Conservation (phyloP, 768 basidiomycete genomes). For the Mycena amicta region DNA sequence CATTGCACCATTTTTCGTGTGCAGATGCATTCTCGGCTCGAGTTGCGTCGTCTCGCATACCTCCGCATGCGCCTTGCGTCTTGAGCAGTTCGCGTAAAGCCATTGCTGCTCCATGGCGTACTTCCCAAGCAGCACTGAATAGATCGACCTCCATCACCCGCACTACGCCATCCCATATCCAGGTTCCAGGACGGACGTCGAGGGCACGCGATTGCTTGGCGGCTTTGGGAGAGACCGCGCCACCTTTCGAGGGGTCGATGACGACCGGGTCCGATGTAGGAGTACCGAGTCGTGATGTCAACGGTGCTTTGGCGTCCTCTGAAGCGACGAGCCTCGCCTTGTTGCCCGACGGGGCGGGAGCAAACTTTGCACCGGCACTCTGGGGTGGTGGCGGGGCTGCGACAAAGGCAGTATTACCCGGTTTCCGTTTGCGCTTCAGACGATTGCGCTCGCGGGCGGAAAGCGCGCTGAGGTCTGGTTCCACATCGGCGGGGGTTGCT, state of each 20-base stretch:
- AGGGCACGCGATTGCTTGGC: conserved; percentile 78
- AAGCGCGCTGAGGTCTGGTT: conserved; percentile 56
- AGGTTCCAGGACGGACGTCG: conserved; percentile 71
- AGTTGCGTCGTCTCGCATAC: conserved; percentile 68
- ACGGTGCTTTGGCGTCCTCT: conserved; percentile 51
- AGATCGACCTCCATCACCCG: conserved; percentile 81
- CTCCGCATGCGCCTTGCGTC: conserved; percentile 78
- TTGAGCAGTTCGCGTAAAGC: conserved; percentile 88
- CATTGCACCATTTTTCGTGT: conserved; percentile 90
- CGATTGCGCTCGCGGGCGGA: conserved; percentile 94
- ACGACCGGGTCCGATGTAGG: conserved; percentile 70
- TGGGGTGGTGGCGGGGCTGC: conserved; percentile 70
- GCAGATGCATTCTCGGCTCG: conserved; percentile 59
- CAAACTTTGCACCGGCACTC: conserved; percentile 61
- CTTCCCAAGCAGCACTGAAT: conserved; percentile 88
- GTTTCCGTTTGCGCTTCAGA: conserved; percentile 92
- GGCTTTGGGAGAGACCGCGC: conserved; percentile 77
- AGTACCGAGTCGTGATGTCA: conserved; percentile 60
- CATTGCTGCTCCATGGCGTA: conserved; percentile 91
- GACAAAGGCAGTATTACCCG: conserved; percentile 82
- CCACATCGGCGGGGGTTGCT: conserved; percentile 46
- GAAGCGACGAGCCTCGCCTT: conserved; percentile 77
- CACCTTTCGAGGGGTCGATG: conserved; percentile 82
- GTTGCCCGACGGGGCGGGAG: conserved; percentile 49
- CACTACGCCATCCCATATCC: conserved; percentile 87